Conservation (phyloP, 345 rosid genomes). For the Brassica nigra region DNA sequence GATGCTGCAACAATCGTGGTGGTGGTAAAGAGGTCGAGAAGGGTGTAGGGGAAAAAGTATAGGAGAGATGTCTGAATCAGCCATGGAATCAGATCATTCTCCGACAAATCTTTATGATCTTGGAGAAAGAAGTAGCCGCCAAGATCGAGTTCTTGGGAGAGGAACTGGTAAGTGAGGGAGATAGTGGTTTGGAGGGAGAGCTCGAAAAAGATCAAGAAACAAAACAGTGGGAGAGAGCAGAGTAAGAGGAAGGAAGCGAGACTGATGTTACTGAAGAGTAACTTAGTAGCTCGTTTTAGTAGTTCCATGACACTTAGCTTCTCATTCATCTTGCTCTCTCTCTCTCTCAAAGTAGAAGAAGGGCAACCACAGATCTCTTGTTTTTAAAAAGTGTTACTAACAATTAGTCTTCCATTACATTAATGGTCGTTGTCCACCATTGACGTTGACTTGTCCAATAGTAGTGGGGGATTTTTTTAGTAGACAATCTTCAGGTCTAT, state of each 20-base stretch:
- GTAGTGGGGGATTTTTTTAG: too few relatives aligned
- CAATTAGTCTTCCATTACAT: not conserved
- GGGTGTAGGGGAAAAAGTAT: slow-evolving; percentile 20
- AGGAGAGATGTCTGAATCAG: slow-evolving; percentile 20
- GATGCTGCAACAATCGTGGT: slow-evolving; percentile 34
- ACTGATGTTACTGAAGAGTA: slow-evolving; percentile 23
- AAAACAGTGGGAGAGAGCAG: slow-evolving; percentile 42
- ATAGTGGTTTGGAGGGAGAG: slow-evolving; percentile 30
- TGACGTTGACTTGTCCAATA: slow-evolving; percentile 7
- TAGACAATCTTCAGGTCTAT: too few relatives aligned
- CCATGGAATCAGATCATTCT: slow-evolving; percentile 20
- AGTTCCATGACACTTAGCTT: slow-evolving; percentile 40
- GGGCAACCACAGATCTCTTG: not conserved
- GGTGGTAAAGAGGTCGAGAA: slow-evolving; percentile 45
- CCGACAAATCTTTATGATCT: slow-evolving; percentile 3
- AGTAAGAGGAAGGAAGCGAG: slow-evolving; percentile 31
- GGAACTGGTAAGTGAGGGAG: not conserved
- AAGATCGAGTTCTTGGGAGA: not conserved
- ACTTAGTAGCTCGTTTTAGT: slow-evolving; percentile 32
- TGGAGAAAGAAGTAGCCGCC: not conserved
- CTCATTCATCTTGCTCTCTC: slow-evolving; percentile 10
- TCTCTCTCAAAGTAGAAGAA: not conserved
- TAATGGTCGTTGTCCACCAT: not conserved
- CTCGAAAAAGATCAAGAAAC: slow-evolving; percentile 41
- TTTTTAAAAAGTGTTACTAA: not conserved